Evolutionary conservation across 345 rosid genomes (phyloP).

Genomic region (Barbarea vulgaris): DNA sequence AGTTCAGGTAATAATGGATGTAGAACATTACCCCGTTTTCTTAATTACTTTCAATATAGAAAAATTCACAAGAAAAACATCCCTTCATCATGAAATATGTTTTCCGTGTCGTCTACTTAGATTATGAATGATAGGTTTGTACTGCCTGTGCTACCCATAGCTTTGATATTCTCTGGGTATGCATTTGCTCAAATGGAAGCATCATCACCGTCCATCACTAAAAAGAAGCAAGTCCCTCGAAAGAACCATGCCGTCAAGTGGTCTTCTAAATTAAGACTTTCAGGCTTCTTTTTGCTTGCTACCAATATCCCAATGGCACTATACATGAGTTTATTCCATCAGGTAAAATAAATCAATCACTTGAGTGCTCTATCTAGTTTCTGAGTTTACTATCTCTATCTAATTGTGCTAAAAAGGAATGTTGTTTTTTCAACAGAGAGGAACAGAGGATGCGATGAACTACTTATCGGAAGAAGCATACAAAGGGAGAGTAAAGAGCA

Average conservation of each 20-base stretch:
- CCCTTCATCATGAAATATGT: slow-evolving; percentile 30
- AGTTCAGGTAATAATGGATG: slow-evolving; percentile 63
- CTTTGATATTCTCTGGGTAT: slow-evolving; percentile 86
- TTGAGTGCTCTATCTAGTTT: not conserved
- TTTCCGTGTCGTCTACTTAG: slow-evolving; percentile 42
- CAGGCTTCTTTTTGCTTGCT: slow-evolving; percentile 71
- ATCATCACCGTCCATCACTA: slow-evolving; percentile 18
- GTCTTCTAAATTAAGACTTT: slow-evolving; percentile 49
- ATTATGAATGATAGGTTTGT: slow-evolving; percentile 71
- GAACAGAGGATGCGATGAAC: slow-evolving; percentile 93
- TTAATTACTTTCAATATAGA: not conserved
- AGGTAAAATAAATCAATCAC: slow-evolving; percentile 50
- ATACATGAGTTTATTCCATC: slow-evolving; percentile 86
- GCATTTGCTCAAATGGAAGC: slow-evolving; percentile 59
- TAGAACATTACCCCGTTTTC: not conserved
- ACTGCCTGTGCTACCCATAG: slow-evolving; percentile 87
- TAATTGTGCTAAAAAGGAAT: slow-evolving; percentile 17
- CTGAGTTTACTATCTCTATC: not conserved
- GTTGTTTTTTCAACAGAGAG: slow-evolving; percentile 60
- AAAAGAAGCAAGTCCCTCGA: slow-evolving; percentile 45
- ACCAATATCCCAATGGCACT: slow-evolving; percentile 88
- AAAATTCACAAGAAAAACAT: not conserved
- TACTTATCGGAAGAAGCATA: slow-evolving; percentile 76
- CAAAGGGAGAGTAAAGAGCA: slow-evolving; percentile 59
- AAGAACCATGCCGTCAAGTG: slow-evolving; percentile 38